Evolutionary conservation across 176 grass and related monocot genomes (phyloP).

Genomic region (Avena insularis): DNA sequence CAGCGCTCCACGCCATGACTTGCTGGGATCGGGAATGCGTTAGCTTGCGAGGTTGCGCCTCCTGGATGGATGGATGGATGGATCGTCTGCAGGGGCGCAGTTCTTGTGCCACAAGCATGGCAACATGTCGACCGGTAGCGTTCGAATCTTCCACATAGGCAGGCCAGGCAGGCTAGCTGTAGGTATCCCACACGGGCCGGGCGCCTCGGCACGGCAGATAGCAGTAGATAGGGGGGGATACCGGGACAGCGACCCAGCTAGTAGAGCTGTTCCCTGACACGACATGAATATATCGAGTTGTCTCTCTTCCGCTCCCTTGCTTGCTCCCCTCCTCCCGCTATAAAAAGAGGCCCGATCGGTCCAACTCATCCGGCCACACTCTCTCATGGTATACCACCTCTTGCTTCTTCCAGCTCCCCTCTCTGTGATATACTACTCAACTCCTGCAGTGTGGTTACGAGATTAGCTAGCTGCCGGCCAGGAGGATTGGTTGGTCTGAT

Average conservation of each 20-base stretch:
- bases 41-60: conserved; percentile 43
- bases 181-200: background rate
- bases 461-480: background rate
- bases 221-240: background rate
- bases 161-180: too few relatives aligned
- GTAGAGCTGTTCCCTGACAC: conserved; percentile 36
- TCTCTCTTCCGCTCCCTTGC: conserved; percentile 24
- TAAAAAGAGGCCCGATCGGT: background rate
- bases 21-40: background rate
- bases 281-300: conserved; percentile 11
- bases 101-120: conserved; percentile 48
- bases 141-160: conserved; percentile 51
- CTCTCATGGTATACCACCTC: background rate
- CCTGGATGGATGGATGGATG: background rate
- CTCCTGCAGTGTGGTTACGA: background rate
- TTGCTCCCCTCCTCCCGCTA: background rate
- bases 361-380: background rate
- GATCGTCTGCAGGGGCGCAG: background rate
- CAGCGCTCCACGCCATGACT: background rate
- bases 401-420: background rate
- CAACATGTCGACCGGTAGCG: background rate
- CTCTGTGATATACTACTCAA: background rate
- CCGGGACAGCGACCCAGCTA: conserved; percentile 34
- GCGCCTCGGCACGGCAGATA: background rate
- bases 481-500: background rate